Evolutionary conservation across 768 basidiomycete species (phyloP).

Genomic region (Hypholoma sublateritium): DNA sequence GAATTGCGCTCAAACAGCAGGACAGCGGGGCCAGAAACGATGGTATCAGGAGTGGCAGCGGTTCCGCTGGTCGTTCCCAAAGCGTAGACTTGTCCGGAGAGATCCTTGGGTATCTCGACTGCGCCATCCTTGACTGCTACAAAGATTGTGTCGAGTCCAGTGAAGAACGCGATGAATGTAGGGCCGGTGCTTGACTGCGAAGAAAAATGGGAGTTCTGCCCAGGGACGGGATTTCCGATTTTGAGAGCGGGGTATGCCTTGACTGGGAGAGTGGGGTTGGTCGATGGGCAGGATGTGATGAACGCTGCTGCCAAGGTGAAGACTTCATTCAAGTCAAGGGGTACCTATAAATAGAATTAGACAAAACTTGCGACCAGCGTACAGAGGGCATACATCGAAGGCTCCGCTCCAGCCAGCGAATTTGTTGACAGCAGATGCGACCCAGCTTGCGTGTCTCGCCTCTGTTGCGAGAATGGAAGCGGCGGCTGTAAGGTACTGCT

Average conservation of each 20-base stretch:
- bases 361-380: background rate
- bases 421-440: constrained; percentile 43
- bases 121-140: constrained; percentile 29
- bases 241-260: constrained; percentile 52
- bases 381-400: constrained; percentile 34
- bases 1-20: constrained; percentile 17
- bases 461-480: constrained; percentile 60
- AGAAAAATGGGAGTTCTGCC: constrained; percentile 15
- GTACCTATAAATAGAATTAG: constrained; percentile 19
- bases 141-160: constrained; percentile 38
- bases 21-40: constrained; percentile 37
- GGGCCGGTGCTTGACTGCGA: constrained; percentile 8
- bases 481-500: constrained; percentile 50
- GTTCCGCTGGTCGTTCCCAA: constrained; percentile 35
- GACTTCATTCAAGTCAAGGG: constrained; percentile 23
- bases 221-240: constrained; percentile 26
- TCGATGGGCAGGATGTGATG: constrained; percentile 52
- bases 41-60: constrained; percentile 33
- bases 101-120: constrained; percentile 33
- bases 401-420: constrained; percentile 48
- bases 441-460: constrained; percentile 58
- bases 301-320: constrained; percentile 43
- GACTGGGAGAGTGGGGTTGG: constrained; percentile 52
- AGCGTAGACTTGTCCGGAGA: constrained; percentile 49
- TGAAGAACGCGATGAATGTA: constrained; percentile 41